Percentiles rank a stretch among this genome's conserved stretches.
These are phyloP conservation scores for Blastobotrys elegans DNA, from an alignment of 1,139 yeast genomes.

Conservation along the genomic window DNA sequence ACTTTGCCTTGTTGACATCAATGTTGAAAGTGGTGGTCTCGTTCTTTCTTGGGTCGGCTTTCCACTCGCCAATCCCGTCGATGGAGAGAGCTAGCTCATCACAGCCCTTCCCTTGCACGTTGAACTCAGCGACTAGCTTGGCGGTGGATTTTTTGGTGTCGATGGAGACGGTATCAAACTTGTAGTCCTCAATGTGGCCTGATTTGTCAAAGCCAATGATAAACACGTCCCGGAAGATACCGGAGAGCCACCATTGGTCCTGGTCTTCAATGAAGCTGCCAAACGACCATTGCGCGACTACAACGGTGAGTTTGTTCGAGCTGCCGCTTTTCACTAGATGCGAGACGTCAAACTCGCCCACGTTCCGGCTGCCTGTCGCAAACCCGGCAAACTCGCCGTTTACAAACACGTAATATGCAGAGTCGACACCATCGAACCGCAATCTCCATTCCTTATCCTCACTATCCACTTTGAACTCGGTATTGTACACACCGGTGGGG, in stretches of 20 bases:
- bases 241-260: constrained; percentile 39
- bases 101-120: constrained; percentile 7
- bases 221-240: constrained; percentile 28
- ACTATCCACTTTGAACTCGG: constrained; percentile 23
- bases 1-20: constrained; percentile 21
- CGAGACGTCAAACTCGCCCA: constrained; percentile 32
- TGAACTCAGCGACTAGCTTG: constrained; percentile 5
- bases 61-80: constrained; percentile 8
- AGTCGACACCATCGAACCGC: constrained; percentile 38
- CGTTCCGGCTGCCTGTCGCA: constrained; percentile 33
- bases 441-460: constrained; percentile 15
- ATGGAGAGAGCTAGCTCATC: not conserved
- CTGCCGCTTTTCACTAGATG: not conserved
- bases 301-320: constrained; percentile 23
- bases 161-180: constrained; percentile 15
- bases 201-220: constrained; percentile 16
- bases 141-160: not conserved
- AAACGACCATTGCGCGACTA: constrained; percentile 36
- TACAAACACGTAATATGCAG: constrained; percentile 33
- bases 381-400: constrained; percentile 34
- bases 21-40: constrained; percentile 9
- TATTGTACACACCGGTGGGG: constrained; percentile 36
- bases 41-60: not conserved
- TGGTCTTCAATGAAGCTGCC: constrained; percentile 37
- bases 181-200: constrained; percentile 24